Evolutionary conservation across 2,329 filamentous ascomycete genomes (phyloP).

Genomic region (Xylaria sp.): DNA sequence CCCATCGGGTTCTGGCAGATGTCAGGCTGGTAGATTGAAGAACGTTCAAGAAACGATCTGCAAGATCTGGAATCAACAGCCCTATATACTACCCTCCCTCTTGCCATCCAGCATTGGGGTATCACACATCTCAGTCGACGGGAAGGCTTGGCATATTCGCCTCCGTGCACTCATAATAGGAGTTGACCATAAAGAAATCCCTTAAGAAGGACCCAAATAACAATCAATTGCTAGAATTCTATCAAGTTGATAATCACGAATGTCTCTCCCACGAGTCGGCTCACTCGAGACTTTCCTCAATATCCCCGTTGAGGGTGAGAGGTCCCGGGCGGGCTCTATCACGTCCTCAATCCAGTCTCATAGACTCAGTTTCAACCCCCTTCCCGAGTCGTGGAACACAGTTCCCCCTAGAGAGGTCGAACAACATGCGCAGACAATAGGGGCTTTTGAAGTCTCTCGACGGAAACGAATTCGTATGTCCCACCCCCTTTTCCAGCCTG

Average conservation of each 20-base stretch:
- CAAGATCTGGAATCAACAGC: not conserved
- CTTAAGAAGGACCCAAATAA: not conserved
- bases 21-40: not conserved
- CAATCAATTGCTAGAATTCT: not conserved
- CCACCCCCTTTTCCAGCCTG: not conserved
- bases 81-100: not conserved
- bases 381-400: conserved; percentile 49
- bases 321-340: conserved; percentile 36
- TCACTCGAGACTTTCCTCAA: conserved; percentile 50
- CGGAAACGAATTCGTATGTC: conserved; percentile 50
- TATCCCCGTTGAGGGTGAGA: conserved; percentile 34
- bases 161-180: not conserved
- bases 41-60: not conserved
- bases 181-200: not conserved
- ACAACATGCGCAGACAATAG: conserved; percentile 39
- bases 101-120: no score
- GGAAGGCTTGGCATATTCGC: not conserved
- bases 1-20: not conserved
- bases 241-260: conserved; percentile 25
- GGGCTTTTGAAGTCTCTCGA: conserved; percentile 49
- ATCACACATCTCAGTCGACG: not conserved
- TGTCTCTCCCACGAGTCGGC: conserved; percentile 49
- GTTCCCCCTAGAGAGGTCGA: conserved; percentile 37
- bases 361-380: conserved; percentile 50
- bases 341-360: conserved; percentile 42